A percentile compares a stretch with the other conserved stretches of the same genome.
Conservation (phyloP, 768 basidiomycete species). For the Dacryopinax primogenitus region DNA sequence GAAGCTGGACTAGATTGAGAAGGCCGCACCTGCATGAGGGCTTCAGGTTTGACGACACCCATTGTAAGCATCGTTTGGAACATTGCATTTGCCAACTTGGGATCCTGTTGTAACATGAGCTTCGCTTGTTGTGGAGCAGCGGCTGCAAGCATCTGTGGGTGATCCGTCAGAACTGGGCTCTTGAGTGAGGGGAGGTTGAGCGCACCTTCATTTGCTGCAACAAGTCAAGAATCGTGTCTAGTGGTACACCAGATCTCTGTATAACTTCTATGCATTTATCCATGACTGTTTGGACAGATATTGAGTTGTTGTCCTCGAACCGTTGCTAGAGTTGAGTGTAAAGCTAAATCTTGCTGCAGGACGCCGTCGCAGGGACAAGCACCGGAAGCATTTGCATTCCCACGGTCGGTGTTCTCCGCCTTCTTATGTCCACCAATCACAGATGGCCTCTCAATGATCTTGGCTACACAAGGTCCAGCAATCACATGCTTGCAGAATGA, state of each 20-base stretch:
- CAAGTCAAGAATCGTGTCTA: background rate
- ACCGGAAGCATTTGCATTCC: too few species aligned
- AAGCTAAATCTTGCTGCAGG: too few species aligned
- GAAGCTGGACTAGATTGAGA: background rate
- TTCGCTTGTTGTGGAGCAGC: conserved; percentile 2
- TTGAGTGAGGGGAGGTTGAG: background rate
- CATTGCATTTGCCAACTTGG: background rate
- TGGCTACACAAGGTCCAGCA: too few species aligned
- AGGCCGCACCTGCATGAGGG: conserved; percentile 4
- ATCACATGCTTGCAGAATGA: too few species aligned
- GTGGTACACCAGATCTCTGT: background rate
- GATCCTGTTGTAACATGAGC: background rate
- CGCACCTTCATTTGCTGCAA: background rate
- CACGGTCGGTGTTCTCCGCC: too few species aligned
- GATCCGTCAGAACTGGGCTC: background rate
- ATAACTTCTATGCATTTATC: background rate
- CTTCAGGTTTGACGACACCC: background rate
- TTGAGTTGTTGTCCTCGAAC: too few species aligned
- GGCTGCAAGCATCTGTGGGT: background rate
- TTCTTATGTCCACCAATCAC: too few species aligned
- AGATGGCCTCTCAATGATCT: too few species aligned
- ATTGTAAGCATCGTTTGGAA: background rate
- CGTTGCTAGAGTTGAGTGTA: too few species aligned
- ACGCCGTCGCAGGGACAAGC: too few species aligned
- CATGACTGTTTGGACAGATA: background rate